A percentile compares a stretch with the other conserved stretches of the same genome.
Evolutionary conservation across 768 basidiomycete genomes (phyloP).

Genomic region (Saitozyma podzolica): DNA sequence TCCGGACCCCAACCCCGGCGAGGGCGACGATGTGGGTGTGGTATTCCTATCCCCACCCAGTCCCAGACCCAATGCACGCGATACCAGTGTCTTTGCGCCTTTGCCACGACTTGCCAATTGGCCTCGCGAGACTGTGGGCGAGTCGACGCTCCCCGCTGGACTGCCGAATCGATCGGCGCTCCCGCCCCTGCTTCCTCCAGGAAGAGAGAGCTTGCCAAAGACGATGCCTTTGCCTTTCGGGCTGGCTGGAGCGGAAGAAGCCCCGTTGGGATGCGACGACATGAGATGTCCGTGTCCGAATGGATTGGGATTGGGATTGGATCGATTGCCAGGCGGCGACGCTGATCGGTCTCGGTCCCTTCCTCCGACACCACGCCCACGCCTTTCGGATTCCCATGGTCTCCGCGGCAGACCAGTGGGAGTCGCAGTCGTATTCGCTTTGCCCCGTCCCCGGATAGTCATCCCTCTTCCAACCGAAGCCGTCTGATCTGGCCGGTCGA

Average conservation of each 20-base stretch:
- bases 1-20: too few species aligned
- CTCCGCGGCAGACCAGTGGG: neutral
- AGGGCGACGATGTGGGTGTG: too few species aligned
- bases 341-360: neutral
- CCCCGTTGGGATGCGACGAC: slow-evolving; percentile 5
- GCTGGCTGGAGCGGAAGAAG: slow-evolving; percentile 23
- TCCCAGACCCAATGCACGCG: too few species aligned
- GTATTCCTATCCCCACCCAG: too few species aligned
- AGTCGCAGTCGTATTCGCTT: slow-evolving; percentile 5
- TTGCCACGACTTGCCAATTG: too few species aligned
- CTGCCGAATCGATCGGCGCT: too few species aligned
- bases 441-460: slow-evolving; percentile 7
- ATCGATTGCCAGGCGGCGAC: neutral
- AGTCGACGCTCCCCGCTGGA: too few species aligned
- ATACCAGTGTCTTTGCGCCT: too few species aligned
- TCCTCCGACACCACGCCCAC: neutral
- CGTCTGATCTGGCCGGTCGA: slow-evolving; percentile 2
- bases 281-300: slow-evolving; percentile 31
- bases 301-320: slow-evolving; percentile 13
- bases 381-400: slow-evolving; percentile 1
- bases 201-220: slow-evolving; percentile 20
- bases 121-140: too few species aligned
- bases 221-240: slow-evolving; percentile 10
- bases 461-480: slow-evolving; percentile 4
- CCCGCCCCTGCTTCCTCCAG: neutral